phyloP scores from a whole-genome alignment of 768 basidiomycete species.

The Butyriboletus loyo region DNA sequence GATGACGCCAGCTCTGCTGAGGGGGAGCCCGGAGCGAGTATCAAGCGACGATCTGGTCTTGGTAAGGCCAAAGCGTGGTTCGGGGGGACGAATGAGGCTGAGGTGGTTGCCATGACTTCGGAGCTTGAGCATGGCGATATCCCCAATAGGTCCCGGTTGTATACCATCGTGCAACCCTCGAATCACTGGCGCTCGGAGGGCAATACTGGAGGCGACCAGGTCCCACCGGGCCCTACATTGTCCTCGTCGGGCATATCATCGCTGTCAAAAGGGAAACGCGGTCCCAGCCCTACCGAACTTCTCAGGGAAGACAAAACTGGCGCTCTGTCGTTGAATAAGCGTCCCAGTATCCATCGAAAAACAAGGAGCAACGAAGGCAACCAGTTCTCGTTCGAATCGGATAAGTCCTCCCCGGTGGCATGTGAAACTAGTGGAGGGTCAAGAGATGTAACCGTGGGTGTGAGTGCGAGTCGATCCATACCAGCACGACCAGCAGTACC shows the following conservation, averaged over 20 bases:
- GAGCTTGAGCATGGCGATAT: not conserved
- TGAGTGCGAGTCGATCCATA: not conserved
- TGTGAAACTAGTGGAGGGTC: conserved; percentile 10
- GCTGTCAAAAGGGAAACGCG: conserved; percentile 55
- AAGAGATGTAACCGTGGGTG: not conserved
- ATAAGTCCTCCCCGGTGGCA: conserved; percentile 1
- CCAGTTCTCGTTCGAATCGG: conserved; percentile 11
- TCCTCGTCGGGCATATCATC: conserved; percentile 23
- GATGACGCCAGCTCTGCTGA: conserved; percentile 21
- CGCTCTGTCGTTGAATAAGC: conserved; percentile 54
- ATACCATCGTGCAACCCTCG: conserved; percentile 1
- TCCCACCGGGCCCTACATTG: conserved; percentile 5
- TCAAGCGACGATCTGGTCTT: conserved; percentile 17
- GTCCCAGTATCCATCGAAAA: conserved; percentile 63
- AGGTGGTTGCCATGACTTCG: not conserved
- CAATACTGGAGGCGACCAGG: conserved; percentile 1
- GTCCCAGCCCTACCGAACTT: conserved; percentile 70
- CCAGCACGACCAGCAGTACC: conserved; percentile 6
- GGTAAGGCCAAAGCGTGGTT: conserved; percentile 10
- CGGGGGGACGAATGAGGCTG: not conserved
- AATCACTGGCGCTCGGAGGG: conserved; percentile 6
- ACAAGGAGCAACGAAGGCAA: conserved; percentile 7
- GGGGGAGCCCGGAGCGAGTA: not conserved
- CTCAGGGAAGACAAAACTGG: conserved; percentile 59
- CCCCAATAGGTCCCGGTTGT: conserved; percentile 5